These are phyloP conservation scores for Penicillium longicatenatum DNA, from an alignment of 495 filamentous ascomycete species.

Conservation along the genomic window DNA sequence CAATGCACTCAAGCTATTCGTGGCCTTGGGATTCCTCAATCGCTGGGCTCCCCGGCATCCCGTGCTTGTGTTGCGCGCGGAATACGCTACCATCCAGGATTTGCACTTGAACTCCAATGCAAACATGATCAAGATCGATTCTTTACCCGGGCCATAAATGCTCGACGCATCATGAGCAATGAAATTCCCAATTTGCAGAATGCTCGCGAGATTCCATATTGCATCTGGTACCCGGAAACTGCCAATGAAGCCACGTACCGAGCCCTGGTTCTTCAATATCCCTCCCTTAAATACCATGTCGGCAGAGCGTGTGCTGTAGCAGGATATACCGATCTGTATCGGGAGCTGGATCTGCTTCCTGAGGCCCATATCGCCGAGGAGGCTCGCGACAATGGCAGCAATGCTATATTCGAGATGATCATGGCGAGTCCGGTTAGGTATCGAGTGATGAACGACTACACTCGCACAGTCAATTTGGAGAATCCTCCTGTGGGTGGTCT, in stretches of 20 bases:
- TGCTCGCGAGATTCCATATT: constrained; percentile 6
- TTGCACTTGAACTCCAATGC: not conserved
- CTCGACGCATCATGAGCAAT: constrained; percentile 10
- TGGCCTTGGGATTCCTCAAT: not conserved
- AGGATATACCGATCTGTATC: constrained; percentile 20
- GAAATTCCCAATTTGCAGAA: constrained; percentile 1
- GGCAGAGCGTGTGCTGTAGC: constrained; percentile 28
- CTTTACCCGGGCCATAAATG: constrained; percentile 8
- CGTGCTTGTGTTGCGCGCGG: not conserved
- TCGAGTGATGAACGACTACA: constrained; percentile 8
- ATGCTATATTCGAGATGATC: constrained; percentile 21
- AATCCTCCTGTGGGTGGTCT: not conserved
- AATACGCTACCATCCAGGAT: not conserved
- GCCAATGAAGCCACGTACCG: constrained; percentile 32
- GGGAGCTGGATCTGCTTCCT: constrained; percentile 25
- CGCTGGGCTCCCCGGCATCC: not conserved
- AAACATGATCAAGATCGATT: not conserved
- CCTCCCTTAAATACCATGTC: constrained; percentile 20
- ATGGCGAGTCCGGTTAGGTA: constrained; percentile 16
- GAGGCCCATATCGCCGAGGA: constrained; percentile 27
- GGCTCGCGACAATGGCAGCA: constrained; percentile 18
- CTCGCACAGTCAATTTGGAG: not conserved
- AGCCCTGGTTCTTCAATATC: constrained; percentile 14
- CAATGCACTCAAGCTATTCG: not conserved
- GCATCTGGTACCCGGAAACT: constrained; percentile 34